These are phyloP conservation scores for Capsella bursapastoris DNA, from an alignment of 345 rosid genomes.

Conservation along the genomic window DNA sequence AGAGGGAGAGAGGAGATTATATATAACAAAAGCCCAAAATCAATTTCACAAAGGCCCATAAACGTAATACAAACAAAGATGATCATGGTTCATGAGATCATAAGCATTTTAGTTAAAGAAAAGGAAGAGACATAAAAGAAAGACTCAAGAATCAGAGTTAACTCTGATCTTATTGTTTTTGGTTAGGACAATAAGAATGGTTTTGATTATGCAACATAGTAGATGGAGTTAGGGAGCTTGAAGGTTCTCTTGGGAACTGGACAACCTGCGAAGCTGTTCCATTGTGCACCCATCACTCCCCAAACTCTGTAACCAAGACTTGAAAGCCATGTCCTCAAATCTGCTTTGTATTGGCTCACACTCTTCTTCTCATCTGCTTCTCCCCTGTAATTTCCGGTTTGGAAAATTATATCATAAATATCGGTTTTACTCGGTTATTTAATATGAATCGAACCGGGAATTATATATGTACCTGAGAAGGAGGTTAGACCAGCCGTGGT, in stretches of 20 bases:
- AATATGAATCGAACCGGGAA: not conserved
- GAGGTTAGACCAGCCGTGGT: slow-evolving; percentile 80
- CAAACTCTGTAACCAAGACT: slow-evolving; percentile 73
- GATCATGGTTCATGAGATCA: slow-evolving; percentile 29
- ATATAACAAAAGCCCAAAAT: slow-evolving; percentile 29
- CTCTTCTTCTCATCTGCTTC: slow-evolving; percentile 58
- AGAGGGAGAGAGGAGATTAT: not conserved
- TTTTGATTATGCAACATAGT: slow-evolving; percentile 53
- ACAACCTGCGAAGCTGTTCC: slow-evolving; percentile 76
- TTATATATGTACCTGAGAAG: slow-evolving; percentile 55
- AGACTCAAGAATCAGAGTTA: slow-evolving; percentile 37
- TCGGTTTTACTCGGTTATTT: not conserved
- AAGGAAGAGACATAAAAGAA: not conserved
- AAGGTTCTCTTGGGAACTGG: slow-evolving; percentile 74
- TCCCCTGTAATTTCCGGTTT: slow-evolving; percentile 49
- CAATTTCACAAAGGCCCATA: slow-evolving; percentile 42
- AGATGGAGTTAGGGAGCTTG: slow-evolving; percentile 88
- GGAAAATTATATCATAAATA: not conserved
- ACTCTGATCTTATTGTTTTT: slow-evolving; percentile 28
- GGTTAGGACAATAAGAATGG: slow-evolving; percentile 8
- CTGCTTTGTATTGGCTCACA: slow-evolving; percentile 67
- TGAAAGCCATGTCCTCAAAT: slow-evolving; percentile 54
- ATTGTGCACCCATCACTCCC: slow-evolving; percentile 82
- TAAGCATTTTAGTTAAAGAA: slow-evolving; percentile 25
- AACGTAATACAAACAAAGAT: slow-evolving; percentile 21